These are phyloP conservation scores for Aspergillus felis DNA, from an alignment of 2,329 filamentous ascomycete species.

Conservation along the genomic window DNA sequence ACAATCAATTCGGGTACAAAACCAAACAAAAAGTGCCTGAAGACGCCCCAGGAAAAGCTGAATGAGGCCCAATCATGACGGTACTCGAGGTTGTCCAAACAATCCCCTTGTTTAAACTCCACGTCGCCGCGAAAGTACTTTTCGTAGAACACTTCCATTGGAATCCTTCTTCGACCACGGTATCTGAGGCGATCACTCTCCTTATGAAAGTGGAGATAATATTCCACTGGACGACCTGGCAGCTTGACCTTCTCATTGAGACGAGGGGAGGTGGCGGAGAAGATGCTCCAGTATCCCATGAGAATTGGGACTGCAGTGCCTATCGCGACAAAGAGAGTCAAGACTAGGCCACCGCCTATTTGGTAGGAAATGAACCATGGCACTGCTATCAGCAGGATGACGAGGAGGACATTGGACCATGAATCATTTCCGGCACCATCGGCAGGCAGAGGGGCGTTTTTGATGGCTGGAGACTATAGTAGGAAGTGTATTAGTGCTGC, in stretches of 20 bases:
- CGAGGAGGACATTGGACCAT: conserved; percentile 23
- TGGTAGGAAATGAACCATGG: conserved; percentile 17
- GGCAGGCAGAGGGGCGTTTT: conserved; percentile 20
- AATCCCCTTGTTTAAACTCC: conserved; percentile 30
- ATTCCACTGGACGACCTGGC: conserved; percentile 21
- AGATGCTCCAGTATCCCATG: conserved; percentile 18
- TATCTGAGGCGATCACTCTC: conserved; percentile 20
- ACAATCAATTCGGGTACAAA: no score
- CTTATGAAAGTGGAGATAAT: conserved; percentile 27
- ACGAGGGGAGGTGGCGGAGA: conserved; percentile 15
- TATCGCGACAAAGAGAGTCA: conserved; percentile 13
- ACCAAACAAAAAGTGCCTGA: conserved; percentile 4
- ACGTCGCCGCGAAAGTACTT: conserved; percentile 30
- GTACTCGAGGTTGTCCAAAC: conserved; percentile 31
- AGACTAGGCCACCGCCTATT: conserved; percentile 16
- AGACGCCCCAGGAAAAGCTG: conserved; percentile 26
- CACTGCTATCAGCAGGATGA: conserved; percentile 15
- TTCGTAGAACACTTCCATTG: conserved; percentile 26
- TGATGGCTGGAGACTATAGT: conserved; percentile 22
- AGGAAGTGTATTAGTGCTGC: no score
- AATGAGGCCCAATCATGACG: conserved; percentile 34
- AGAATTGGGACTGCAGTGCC: conserved; percentile 15
- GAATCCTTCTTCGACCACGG: conserved; percentile 23
- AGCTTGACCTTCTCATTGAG: conserved; percentile 22
- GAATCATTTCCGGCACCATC: conserved; percentile 23